Conservation (phyloP, 139 green algal genomes). For the Diplosphaera chodatii region DNA sequence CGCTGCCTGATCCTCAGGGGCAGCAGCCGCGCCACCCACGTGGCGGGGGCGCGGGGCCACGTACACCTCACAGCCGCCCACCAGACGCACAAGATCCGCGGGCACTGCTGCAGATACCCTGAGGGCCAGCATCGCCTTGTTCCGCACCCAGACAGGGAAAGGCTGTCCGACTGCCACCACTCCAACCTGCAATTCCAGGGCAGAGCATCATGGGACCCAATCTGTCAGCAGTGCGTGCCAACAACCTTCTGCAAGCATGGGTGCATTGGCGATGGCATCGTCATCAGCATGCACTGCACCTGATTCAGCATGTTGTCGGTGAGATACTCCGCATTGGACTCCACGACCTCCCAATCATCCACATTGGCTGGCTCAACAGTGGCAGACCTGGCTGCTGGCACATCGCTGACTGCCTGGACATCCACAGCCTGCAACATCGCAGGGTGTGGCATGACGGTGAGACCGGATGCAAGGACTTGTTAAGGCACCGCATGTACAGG, state of each 20-base stretch:
- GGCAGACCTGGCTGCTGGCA: constrained; percentile 38
- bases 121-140: constrained; percentile 24
- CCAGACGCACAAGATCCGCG: constrained; percentile 44
- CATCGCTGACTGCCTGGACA: constrained; percentile 9
- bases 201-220: no score
- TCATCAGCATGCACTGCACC: constrained; percentile 13
- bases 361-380: constrained; percentile 46
- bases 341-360: constrained; percentile 84
- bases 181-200: constrained; percentile 42
- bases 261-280: no score
- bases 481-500: not conserved
- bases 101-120: constrained; percentile 19
- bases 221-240: no score
- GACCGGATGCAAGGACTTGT: no score
- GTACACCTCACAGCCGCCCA: constrained; percentile 54
- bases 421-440: not conserved
- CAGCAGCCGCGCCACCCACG: not conserved
- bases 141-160: constrained; percentile 61
- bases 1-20: not conserved
- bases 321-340: constrained; percentile 67
- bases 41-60: constrained; percentile 62
- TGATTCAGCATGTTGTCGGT: constrained; percentile 71
- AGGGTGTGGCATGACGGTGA: no score
- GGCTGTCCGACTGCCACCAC: constrained; percentile 53
- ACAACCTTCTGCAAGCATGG: no score